Percentiles rank a stretch among this genome's conserved stretches.
These are phyloP conservation scores for Glycyrrhiza uralensis DNA, from an alignment of 306 rosid genomes.

Conservation along the genomic window DNA sequence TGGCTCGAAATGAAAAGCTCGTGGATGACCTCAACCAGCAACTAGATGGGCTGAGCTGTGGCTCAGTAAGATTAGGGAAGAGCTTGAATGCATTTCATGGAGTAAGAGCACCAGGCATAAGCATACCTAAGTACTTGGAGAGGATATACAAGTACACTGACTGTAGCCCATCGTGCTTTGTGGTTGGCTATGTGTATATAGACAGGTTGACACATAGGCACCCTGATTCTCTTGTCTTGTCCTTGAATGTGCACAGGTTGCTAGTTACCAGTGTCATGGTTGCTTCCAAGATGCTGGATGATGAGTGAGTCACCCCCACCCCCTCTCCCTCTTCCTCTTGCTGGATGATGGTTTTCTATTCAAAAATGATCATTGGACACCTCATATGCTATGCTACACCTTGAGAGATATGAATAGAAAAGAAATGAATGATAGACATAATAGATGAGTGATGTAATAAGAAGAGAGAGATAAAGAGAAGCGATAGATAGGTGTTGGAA, in stretches of 20 bases:
- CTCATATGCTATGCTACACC: too few relatives aligned
- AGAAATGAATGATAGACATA: too few relatives aligned
- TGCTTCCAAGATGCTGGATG: conserved; percentile 95
- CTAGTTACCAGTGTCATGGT: conserved; percentile 76
- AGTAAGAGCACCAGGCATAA: conserved; percentile 74
- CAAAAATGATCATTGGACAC: too few relatives aligned
- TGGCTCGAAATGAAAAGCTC: conserved; percentile 61
- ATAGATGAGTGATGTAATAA: too few relatives aligned
- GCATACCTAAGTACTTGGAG: conserved; percentile 87
- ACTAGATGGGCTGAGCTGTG: conserved; percentile 25
- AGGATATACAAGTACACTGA: conserved; percentile 82
- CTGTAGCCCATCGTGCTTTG: conserved; percentile 94
- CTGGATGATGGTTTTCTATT: too few relatives aligned
- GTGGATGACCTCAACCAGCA: conserved; percentile 38
- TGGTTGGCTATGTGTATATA: conserved; percentile 82
- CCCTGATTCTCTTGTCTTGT: conserved; percentile 77
- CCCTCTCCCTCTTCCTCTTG: not conserved
- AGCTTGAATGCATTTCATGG: conserved; percentile 75
- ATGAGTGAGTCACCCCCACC: conserved; percentile 64
- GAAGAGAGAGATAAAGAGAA: too few relatives aligned
- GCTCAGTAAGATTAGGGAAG: conserved; percentile 44
- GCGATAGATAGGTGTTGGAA: too few relatives aligned
- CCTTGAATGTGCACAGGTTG: conserved; percentile 82
- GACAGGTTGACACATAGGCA: conserved; percentile 73
- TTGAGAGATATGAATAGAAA: too few relatives aligned